Percentiles rank a stretch among this genome's conserved stretches.
Conservation (phyloP, 805 yeast genomes). For the Millerozyma miso region DNA sequence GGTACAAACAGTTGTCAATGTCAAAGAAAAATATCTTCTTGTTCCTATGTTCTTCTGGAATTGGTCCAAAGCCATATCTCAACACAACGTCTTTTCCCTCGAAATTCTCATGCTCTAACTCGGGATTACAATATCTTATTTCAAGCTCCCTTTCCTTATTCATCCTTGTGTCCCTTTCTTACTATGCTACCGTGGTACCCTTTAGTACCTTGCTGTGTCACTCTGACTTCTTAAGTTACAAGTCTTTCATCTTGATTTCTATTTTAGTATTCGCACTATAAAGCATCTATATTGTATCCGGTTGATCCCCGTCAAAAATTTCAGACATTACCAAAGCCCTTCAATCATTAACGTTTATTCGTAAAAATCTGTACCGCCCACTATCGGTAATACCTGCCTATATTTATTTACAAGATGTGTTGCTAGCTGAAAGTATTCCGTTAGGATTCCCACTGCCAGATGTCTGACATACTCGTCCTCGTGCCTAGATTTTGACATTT, state of each 20-base stretch:
- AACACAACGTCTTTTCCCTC: conserved; percentile 21
- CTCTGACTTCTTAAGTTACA: not conserved
- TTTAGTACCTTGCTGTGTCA: too few species aligned
- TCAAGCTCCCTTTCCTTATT: too few species aligned
- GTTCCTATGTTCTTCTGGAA: conserved; percentile 20
- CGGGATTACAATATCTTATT: conserved; percentile 24
- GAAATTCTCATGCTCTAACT: conserved; percentile 11
- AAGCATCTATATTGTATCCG: too few species aligned
- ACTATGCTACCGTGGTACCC: too few species aligned
- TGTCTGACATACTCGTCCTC: not conserved
- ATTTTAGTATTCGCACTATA: not conserved
- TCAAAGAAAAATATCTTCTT: conserved; percentile 69
- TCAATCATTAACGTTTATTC: too few species aligned
- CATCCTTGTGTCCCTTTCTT: too few species aligned
- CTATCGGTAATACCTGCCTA: not conserved
- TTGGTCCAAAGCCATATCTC: conserved; percentile 32
- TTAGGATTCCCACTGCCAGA: not conserved
- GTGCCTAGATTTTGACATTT: not conserved
- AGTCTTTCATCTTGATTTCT: not conserved
- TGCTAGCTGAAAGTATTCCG: not conserved
- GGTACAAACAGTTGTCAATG: conserved; percentile 88
- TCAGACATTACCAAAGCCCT: too few species aligned
- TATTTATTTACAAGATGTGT: not conserved
- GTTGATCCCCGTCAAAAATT: too few species aligned
- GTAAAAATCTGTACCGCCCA: not conserved